Evolutionary conservation across 2,329 filamentous ascomycete genomes (phyloP).

Genomic region (Cryphonectria nitschkei): DNA sequence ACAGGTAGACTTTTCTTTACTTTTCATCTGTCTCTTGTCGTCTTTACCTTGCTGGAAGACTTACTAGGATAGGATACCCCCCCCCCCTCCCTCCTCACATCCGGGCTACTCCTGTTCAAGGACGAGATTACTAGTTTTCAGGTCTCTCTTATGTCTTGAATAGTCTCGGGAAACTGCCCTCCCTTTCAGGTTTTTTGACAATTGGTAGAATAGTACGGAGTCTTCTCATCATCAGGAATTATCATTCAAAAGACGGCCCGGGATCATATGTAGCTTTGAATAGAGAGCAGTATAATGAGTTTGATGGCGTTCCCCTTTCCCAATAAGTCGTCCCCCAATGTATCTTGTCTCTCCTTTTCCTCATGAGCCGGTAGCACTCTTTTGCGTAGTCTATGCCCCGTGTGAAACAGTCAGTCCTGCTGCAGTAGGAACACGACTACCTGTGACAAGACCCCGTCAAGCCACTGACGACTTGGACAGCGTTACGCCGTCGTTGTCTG

Average conservation of each 20-base stretch:
- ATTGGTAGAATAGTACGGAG: slow-evolving; percentile 8
- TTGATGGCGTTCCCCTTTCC: neutral
- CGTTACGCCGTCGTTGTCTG: neutral
- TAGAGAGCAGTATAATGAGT: slow-evolving; percentile 5
- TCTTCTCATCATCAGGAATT: slow-evolving; percentile 10
- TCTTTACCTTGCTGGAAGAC: slow-evolving; percentile 7
- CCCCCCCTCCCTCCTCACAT: neutral
- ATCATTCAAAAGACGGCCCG: neutral
- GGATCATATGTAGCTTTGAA: slow-evolving; percentile 2
- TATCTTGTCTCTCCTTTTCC: no score
- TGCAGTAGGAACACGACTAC: neutral
- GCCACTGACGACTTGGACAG: neutral
- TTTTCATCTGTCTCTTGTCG: slow-evolving; percentile 3
- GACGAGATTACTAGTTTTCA: neutral
- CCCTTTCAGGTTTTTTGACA: slow-evolving; percentile 4
- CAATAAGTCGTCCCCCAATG: no score
- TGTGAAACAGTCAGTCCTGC: neutral
- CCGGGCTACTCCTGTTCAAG: neutral
- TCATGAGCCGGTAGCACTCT: neutral
- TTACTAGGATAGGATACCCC: slow-evolving; percentile 12
- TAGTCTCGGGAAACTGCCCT: neutral
- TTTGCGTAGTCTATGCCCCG: neutral
- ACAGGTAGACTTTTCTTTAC: neutral
- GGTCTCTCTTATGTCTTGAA: neutral
- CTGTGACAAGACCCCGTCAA: neutral